Conservation (phyloP, 2,329 filamentous ascomycete species). For the Colletotrichum sojae region DNA sequence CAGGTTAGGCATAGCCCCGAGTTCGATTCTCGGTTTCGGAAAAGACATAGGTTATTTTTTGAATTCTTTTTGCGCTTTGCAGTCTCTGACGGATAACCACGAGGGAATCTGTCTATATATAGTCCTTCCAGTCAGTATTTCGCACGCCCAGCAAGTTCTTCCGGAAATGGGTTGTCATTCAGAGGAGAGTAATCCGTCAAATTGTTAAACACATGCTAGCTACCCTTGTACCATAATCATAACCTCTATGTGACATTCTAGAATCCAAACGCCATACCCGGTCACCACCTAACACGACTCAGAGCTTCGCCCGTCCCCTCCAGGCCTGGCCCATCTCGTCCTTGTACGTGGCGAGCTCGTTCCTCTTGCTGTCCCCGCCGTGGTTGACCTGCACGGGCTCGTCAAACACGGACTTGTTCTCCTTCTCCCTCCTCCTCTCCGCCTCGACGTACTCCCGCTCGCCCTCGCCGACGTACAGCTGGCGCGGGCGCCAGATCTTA, state of each 20-base stretch:
- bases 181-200: background rate
- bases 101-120: too few relatives aligned
- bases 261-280: slow-evolving; percentile 3
- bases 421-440: slow-evolving; percentile 50
- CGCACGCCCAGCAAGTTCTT: too few relatives aligned
- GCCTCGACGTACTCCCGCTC: slow-evolving; percentile 61
- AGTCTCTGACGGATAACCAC: too few relatives aligned
- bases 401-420: slow-evolving; percentile 50
- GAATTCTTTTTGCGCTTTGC: background rate
- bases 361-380: slow-evolving; percentile 59
- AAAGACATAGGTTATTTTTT: background rate
- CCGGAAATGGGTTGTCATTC: background rate
- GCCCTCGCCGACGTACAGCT: slow-evolving; percentile 62
- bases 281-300: background rate
- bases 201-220: slow-evolving; percentile 20
- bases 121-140: background rate
- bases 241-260: background rate
- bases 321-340: slow-evolving; percentile 51
- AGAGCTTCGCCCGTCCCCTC: slow-evolving; percentile 37
- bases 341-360: slow-evolving; percentile 55
- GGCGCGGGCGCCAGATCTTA: slow-evolving; percentile 66
- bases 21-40: slow-evolving; percentile 39
- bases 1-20: slow-evolving; percentile 39
- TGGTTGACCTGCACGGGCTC: slow-evolving; percentile 54
- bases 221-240: slow-evolving; percentile 6